Conservation (phyloP, 495 filamentous ascomycete species). For the Penicillium waksmanii region DNA sequence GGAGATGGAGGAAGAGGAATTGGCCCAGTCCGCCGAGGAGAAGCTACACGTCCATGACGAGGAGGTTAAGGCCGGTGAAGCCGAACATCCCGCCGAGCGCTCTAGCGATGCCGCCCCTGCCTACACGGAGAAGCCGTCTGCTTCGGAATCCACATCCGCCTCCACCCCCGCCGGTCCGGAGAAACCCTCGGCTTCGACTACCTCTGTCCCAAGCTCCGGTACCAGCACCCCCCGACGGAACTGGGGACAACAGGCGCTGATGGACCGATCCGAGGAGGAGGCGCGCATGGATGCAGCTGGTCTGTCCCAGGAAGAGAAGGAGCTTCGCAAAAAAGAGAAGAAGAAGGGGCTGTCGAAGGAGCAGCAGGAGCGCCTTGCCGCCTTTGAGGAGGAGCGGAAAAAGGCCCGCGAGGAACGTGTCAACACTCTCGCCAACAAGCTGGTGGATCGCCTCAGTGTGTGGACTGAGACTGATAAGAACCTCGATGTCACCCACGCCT, state of each 20-base stretch:
- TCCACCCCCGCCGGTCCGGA: constrained; percentile 23
- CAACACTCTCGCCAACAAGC: constrained; percentile 77
- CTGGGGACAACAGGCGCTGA: constrained; percentile 80
- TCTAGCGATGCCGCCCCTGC: constrained; percentile 4
- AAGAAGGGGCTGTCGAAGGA: constrained; percentile 86
- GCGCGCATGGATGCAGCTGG: constrained; percentile 68
- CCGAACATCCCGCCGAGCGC: constrained; percentile 6
- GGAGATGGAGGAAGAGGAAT: constrained; percentile 67
- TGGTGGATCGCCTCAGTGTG: constrained; percentile 87
- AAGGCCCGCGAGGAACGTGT: constrained; percentile 89
- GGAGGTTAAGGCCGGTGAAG: constrained; percentile 39
- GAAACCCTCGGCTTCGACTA: constrained; percentile 21
- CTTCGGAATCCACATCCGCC: constrained; percentile 22
- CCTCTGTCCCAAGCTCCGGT: constrained; percentile 52
- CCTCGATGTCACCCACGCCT: constrained; percentile 79
- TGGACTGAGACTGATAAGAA: constrained; percentile 98
- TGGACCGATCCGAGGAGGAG: constrained; percentile 88
- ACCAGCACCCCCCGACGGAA: constrained; percentile 68
- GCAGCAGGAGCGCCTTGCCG: constrained; percentile 85
- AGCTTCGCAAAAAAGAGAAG: constrained; percentile 81
- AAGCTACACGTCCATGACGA: constrained; percentile 52
- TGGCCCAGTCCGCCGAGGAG: constrained; percentile 54
- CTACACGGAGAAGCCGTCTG: constrained; percentile 26
- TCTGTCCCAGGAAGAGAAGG: constrained; percentile 75
- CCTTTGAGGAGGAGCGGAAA: constrained; percentile 84